phyloP scores from a whole-genome alignment of 257 asterid species.

The Nicotiana noctiflora region DNA sequence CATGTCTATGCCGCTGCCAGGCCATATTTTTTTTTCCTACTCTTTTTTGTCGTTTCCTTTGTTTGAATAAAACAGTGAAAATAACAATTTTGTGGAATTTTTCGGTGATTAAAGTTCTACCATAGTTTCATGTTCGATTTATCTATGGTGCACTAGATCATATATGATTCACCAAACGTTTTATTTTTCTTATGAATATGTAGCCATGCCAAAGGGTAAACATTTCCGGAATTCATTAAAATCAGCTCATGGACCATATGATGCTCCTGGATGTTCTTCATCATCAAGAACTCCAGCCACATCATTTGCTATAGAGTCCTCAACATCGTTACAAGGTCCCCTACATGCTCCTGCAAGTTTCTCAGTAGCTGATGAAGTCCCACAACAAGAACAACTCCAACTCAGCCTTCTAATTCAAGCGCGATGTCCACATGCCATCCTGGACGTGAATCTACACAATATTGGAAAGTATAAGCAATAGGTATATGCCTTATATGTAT shows the following conservation, averaged over 20 bases:
- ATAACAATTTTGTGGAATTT: too few relatives aligned
- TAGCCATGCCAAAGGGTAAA: neutral
- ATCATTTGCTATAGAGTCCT: neutral
- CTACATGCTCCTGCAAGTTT: neutral
- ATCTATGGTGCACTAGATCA: too few relatives aligned
- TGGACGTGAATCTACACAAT: neutral
- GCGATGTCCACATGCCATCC: neutral
- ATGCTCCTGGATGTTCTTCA: neutral
- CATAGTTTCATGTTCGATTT: too few relatives aligned
- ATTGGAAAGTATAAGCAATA: neutral
- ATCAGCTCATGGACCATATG: neutral
- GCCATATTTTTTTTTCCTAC: too few relatives aligned
- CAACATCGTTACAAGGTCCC: neutral
- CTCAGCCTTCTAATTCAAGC: neutral
- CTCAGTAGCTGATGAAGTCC: neutral
- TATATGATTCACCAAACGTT: too few relatives aligned
- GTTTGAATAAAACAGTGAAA: too few relatives aligned
- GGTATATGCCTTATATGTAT: neutral
- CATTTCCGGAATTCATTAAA: neutral
- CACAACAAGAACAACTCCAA: neutral
- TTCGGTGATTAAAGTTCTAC: too few relatives aligned
- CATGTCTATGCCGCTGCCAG: too few relatives aligned
- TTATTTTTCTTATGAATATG: neutral
- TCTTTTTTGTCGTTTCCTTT: too few relatives aligned
- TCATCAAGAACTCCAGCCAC: neutral